Conservation (phyloP, 1,284 basidiomycete species). For the Blastosporella zonata region DNA sequence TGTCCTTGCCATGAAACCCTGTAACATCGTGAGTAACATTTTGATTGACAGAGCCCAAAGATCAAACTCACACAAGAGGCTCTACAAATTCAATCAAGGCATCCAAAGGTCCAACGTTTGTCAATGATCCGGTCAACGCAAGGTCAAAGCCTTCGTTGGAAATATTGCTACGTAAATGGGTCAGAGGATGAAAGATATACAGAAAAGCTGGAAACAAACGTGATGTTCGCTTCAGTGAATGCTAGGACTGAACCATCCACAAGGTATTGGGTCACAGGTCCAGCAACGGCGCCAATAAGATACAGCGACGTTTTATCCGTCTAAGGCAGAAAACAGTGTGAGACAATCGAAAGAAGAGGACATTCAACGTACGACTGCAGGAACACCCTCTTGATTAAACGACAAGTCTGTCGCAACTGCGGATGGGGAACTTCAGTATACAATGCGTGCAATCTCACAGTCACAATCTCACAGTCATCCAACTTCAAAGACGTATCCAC, state of each 20-base stretch:
- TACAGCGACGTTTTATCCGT: slow-evolving; percentile 65
- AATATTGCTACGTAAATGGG: slow-evolving; percentile 38
- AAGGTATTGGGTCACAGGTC: slow-evolving; percentile 64
- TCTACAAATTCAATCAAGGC: slow-evolving; percentile 60
- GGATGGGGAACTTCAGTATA: not conserved
- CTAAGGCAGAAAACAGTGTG: slow-evolving; percentile 25
- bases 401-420: slow-evolving; percentile 56
- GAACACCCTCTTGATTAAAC: slow-evolving; percentile 62
- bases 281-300: slow-evolving; percentile 67
- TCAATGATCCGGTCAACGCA: slow-evolving; percentile 55
- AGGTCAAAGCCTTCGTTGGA: slow-evolving; percentile 62
- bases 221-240: slow-evolving; percentile 64
- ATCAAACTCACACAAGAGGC: slow-evolving; percentile 43
- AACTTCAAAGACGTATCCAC: slow-evolving; percentile 49
- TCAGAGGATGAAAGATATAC: slow-evolving; percentile 3
- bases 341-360: not conserved
- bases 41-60: not conserved
- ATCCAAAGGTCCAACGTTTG: slow-evolving; percentile 63
- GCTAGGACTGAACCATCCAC: slow-evolving; percentile 57
- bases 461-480: slow-evolving; percentile 51
- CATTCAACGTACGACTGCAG: slow-evolving; percentile 46
- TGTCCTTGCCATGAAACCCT: slow-evolving; percentile 66
- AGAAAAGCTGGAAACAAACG: slow-evolving; percentile 34
- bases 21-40: not conserved
- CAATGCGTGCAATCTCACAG: not conserved